phyloP scores from a whole-genome alignment of 768 basidiomycete species.

The Phylloporus sp. region DNA sequence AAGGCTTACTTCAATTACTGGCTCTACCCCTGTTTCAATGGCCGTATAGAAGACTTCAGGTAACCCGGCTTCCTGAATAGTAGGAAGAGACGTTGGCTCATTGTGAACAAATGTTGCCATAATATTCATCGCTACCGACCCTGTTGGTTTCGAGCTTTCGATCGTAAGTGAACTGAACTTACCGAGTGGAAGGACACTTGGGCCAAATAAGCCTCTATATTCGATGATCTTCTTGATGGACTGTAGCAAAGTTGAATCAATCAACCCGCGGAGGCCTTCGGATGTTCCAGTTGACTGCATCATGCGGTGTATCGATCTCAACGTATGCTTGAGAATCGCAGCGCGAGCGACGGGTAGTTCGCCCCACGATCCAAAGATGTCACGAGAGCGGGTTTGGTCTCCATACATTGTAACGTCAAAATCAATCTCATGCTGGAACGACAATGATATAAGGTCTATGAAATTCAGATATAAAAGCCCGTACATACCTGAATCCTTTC shows the following conservation, averaged over 20 bases:
- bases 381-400: slow-evolving; percentile 37
- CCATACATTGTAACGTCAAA: slow-evolving; percentile 56
- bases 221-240: slow-evolving; percentile 87
- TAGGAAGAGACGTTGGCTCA: slow-evolving; percentile 88
- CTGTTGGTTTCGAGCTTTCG: slow-evolving; percentile 6
- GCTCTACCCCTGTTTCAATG: slow-evolving; percentile 79
- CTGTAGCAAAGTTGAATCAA: slow-evolving; percentile 81
- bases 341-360: slow-evolving; percentile 64
- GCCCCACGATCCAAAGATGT: slow-evolving; percentile 53
- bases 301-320: slow-evolving; percentile 93
- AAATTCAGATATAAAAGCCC: background rate
- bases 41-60: slow-evolving; percentile 87
- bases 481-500: slow-evolving; percentile 75
- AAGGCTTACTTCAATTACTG: slow-evolving; percentile 71
- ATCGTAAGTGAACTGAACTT: slow-evolving; percentile 22
- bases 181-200: slow-evolving; percentile 83
- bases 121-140: slow-evolving; percentile 68
- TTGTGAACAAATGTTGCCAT: slow-evolving; percentile 98
- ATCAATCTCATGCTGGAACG: slow-evolving; percentile 59
- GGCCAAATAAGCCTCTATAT: slow-evolving; percentile 77
- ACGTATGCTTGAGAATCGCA: slow-evolving; percentile 81
- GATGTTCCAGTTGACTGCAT: slow-evolving; percentile 94
- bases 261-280: slow-evolving; percentile 90
- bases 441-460: slow-evolving; percentile 8
- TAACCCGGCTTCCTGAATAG: slow-evolving; percentile 88